A percentile compares a stretch with the other conserved stretches of the same genome.
Evolutionary conservation across 169 alveolate genomes (phyloP).

Genomic region (Plasmodium sp.): DNA sequence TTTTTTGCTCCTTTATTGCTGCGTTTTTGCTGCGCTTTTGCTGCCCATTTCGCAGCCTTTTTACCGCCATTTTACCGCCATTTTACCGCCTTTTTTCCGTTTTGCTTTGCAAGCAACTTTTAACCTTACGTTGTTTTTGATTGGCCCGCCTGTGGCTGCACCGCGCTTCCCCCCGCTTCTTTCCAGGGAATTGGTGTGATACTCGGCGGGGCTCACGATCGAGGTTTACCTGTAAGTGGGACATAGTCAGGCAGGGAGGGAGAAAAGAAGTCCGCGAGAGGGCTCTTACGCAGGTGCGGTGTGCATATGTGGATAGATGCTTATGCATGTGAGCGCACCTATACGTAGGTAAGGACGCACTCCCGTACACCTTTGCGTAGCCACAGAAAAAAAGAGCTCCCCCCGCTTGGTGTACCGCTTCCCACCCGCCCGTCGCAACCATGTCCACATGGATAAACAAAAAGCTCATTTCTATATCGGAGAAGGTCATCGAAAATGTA

Average conservation of each 20-base stretch:
- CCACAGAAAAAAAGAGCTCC: not conserved
- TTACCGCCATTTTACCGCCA: not conserved
- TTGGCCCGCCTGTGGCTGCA: not conserved
- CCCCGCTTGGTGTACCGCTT: not conserved
- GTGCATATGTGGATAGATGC: too few species aligned
- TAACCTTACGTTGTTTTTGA: not conserved
- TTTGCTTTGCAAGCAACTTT: not conserved
- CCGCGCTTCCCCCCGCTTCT: not conserved
- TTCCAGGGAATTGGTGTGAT: not conserved
- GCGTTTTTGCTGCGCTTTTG: not conserved
- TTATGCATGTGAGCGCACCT: too few species aligned
- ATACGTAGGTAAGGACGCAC: too few species aligned
- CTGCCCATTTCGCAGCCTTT: not conserved
- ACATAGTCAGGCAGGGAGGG: not conserved
- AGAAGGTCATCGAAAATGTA: slow-evolving; percentile 74
- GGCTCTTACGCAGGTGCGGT: not conserved
- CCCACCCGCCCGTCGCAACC: not conserved
- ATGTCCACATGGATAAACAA: slow-evolving; percentile 76
- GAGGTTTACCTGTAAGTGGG: not conserved
- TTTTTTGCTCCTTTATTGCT: not conserved
- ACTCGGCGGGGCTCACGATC: not conserved
- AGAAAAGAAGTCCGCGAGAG: not conserved
- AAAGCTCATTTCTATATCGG: slow-evolving; percentile 70
- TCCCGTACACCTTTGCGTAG: not conserved
- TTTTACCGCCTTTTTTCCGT: not conserved